Evolutionary conservation across 352 stramenopile species (phyloP).

Genomic region (Blastocystis sp.): DNA sequence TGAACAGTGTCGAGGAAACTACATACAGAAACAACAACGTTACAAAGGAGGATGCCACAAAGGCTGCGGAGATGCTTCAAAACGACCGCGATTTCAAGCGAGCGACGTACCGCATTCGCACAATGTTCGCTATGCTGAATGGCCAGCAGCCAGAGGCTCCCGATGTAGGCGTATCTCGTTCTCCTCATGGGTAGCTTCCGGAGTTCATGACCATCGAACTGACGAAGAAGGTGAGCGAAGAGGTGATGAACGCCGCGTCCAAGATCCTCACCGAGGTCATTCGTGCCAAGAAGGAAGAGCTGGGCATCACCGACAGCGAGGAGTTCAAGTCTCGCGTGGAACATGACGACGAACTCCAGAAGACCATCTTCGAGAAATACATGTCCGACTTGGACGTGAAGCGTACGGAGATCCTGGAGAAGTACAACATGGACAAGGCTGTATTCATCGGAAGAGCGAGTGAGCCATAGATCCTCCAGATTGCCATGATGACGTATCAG

Average conservation of each 20-base stretch:
- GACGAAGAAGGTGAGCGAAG: conserved; percentile 1
- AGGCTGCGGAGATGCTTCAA: conserved; percentile 30
- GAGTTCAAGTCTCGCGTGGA: conserved; percentile 23
- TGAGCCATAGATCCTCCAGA: conserved; percentile 52
- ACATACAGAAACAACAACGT: conserved; percentile 50
- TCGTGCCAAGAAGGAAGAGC: background rate
- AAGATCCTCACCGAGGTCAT: conserved; percentile 2
- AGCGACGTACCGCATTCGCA: conserved; percentile 33
- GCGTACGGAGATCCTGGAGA: conserved; percentile 36
- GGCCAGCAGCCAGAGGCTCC: conserved; percentile 15
- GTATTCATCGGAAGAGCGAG: background rate
- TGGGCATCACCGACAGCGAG: background rate
- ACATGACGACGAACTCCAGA: conserved; percentile 31
- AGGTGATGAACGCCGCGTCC: background rate
- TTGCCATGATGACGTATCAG: conserved; percentile 58
- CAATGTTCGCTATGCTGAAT: conserved; percentile 41
- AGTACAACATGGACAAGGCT: conserved; percentile 47
- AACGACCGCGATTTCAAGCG: conserved; percentile 57
- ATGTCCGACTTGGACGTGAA: conserved; percentile 32
- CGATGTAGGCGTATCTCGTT: background rate
- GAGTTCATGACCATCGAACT: conserved; percentile 32
- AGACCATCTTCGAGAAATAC: conserved; percentile 41
- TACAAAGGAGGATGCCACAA: conserved; percentile 40
- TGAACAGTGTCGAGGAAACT: conserved; percentile 1
- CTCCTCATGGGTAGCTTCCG: background rate